Evolutionary conservation across 805 yeast genomes (phyloP), one percentile per base, ranked within the genome.

Genomic region (Candida sanyiensis): DNA sequence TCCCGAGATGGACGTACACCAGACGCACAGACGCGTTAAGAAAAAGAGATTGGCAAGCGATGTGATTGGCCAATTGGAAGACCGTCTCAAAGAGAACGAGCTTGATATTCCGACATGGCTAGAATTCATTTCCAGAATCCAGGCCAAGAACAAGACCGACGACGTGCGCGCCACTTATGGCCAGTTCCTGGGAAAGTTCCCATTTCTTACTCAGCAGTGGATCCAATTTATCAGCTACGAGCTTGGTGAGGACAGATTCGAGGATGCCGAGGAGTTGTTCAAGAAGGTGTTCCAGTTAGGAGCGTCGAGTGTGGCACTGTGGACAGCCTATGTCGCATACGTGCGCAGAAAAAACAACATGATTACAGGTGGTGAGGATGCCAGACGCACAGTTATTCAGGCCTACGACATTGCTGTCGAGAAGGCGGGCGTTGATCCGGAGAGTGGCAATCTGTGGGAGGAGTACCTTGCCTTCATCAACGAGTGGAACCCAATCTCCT

Each of bases 381-480:
- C 93, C 0, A 66, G 93, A 46, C 72, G 79, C 9, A 72, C 75
- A 2, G 83, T 89, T 11, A 67, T 81, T 13, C 82, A 79, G 54
- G 95, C 96, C 1, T 90, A 80, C 57, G 94, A 88, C 44, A 75
- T 83, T 56, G 95, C 94, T 1, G 65, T 84, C 15, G 77, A 72
- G 21, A 74, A 78, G 43, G 85, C 89, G 36, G 96, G 96, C 0
- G 61, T 76, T 23, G 97, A 93, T 57, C 73, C 82, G 5, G 67
- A 73, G 25, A 73, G 89, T 15, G 80, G 83, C 23, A 66, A 67
- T 2, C 62, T 93, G 29, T 90, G 96, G 96, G 67, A 70, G 34
- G 93, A 84, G 49, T 93, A 86, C 56, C 56, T 93, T n/a, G 79
- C 72, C 8, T 88, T 87, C 52, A 69, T 88, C 45, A 80, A 77